Evolutionary conservation across 306 rosid species (phyloP), one percentile per base, ranked within the genome.

Genomic region (Trifolium repens): DNA sequence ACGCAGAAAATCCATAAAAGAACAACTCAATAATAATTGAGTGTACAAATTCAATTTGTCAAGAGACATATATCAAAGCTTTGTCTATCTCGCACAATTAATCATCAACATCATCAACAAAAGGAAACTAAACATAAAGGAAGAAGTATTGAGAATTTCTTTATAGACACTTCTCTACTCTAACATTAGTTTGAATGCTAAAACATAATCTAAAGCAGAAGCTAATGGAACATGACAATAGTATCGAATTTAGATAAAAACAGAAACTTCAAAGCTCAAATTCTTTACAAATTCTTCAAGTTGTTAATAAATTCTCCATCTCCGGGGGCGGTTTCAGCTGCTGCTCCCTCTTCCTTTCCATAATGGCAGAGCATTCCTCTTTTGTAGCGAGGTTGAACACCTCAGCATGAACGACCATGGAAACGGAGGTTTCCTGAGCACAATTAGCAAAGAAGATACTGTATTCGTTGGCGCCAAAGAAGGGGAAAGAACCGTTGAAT

Each of bases 261-360:
- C 43, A 50, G 7, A 16, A 70, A 57, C 54, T 72, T 90, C 88
- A 93, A 68, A 93, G 94, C 89, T 90, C 94, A 53, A 93, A 93
- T 43, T 91, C 96, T 71, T 94, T 97, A 30, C 94, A 53, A 93
- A 90, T 43, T 39, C 42, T 39, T 39, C 42, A 7, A 39, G 9
- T 8, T 39, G 9, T 39, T 8, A 8, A 39, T 1, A 39, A 90
- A 93, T 43, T 91, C 96, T 71, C 90, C 98, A 30, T 91, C 94
- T 85, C 82, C 82, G 4, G 89, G 96, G 37, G 98, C 96, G 79
- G 90, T 9, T 71, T 94, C 97, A 0, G 96, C 98, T 1, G 97
- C 98, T 1, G 96, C 96, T 78, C 90, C 98, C 69, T 94, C 97
- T 49, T 94, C 98, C 87, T 91, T 97, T 74, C 87, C 96, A 19